Base-by-base conservation (phyloP, 176 grass and related monocot genomes). In the Zoysia pacifica region DNA sequence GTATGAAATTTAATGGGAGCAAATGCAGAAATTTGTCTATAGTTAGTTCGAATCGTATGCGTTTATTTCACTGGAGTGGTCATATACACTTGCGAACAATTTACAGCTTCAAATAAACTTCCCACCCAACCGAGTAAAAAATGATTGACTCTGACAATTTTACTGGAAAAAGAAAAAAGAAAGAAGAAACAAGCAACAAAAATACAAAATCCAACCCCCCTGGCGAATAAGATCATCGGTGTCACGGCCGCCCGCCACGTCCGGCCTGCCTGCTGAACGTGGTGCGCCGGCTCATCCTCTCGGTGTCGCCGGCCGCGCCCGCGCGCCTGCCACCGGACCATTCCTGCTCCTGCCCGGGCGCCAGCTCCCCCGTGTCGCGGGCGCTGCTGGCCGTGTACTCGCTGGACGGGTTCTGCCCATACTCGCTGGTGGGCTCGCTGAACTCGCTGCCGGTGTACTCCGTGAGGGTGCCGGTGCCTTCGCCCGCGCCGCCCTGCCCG, bases 351-450 rank as follows among this genome's bases (percentile, higher is more conserved):
- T 42, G 10, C 54, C 74, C 55, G 9, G 49, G 14, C 20, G 78
- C 43, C 47, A 66, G 45, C 71, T 94, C 89, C 1, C 56, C 89
- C 18, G 89, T 88, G 63, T 92, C 69, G 6, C 47, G 63, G 5
- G 65, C 85, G 63, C 82, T 86, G 72, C 76, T 86, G 44, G 80
- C 39, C 64, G 77, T 86, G 77, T 85, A 85, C 77, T 84, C 86
- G 48, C 67, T 52, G 45, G 79, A 87, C 16, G 70, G 85, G 69
- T 87, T 90, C 48, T 74, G 72, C 11, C 83, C 82, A 14, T 81
- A 97, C 62, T 97, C 87, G 54, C 89, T 94, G 41, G 79, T 91
- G 71, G 41, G 91, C 18, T 81, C 76, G 65, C 91, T 94, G 76
- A 73, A 73, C 48, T 90, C 82, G 70, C 91, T 90, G 82, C 90